Evolutionary conservation across 2,329 filamentous ascomycete species (phyloP).

Genomic region (Samsoniella hepiali): DNA sequence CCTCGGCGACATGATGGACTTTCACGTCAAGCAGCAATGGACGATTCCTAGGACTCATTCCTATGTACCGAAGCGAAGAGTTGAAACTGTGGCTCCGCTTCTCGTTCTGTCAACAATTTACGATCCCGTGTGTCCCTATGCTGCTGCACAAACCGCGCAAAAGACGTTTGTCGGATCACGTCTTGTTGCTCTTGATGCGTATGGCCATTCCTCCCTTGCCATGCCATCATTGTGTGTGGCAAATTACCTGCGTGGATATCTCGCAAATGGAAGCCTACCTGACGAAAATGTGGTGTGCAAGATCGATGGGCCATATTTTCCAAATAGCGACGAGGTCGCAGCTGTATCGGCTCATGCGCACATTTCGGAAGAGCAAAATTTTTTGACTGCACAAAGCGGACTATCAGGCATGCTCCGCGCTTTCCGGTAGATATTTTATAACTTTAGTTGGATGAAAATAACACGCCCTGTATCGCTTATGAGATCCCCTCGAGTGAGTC

Average conservation of each 20-base stretch:
- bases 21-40: slow-evolving; percentile 32
- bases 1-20: slow-evolving; percentile 29
- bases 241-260: slow-evolving; percentile 34
- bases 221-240: slow-evolving; percentile 37
- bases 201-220: slow-evolving; percentile 41
- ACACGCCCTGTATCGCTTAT: too few species aligned
- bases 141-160: slow-evolving; percentile 36
- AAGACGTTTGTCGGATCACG: slow-evolving; percentile 35
- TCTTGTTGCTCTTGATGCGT: slow-evolving; percentile 40
- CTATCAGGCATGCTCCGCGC: background rate
- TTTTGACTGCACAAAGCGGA: slow-evolving; percentile 18
- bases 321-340: slow-evolving; percentile 25
- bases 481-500: too few species aligned
- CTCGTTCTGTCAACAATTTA: slow-evolving; percentile 32
- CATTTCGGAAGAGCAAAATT: slow-evolving; percentile 16
- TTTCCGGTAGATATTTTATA: background rate
- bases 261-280: slow-evolving; percentile 38
- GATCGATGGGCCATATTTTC: slow-evolving; percentile 38
- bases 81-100: slow-evolving; percentile 35
- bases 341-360: background rate
- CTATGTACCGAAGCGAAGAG: slow-evolving; percentile 24
- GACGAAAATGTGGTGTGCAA: slow-evolving; percentile 35
- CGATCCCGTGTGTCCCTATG: slow-evolving; percentile 50
- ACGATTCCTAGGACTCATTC: slow-evolving; percentile 28
- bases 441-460: background rate